These are phyloP conservation scores for Leersia perrieri DNA, from an alignment of 176 grass and related monocot genomes.

Conservation along the genomic window DNA sequence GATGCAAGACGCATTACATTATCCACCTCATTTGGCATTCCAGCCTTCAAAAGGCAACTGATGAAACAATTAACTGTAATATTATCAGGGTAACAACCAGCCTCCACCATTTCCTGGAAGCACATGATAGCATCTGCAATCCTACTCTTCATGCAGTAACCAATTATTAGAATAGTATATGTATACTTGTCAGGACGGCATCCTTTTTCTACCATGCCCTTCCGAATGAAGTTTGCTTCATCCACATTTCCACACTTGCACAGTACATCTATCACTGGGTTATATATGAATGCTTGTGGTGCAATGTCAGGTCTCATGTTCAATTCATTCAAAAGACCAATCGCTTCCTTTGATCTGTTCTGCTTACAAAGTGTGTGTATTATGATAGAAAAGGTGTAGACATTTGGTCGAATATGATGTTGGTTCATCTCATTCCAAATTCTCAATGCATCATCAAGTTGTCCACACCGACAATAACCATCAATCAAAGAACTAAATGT, in stretches of 20 bases:
- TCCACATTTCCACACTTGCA: conserved; percentile 78
- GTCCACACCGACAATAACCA: conserved; percentile 74
- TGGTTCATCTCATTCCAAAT: conserved; percentile 73
- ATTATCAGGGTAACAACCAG: conserved; percentile 70
- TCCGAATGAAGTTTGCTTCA: conserved; percentile 61
- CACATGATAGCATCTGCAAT: conserved; percentile 64
- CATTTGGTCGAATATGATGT: conserved; percentile 60
- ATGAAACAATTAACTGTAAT: conserved; percentile 70
- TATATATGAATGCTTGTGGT: conserved; percentile 81
- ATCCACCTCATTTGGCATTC: conserved; percentile 77
- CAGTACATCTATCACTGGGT: conserved; percentile 73
- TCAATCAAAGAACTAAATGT: conserved; percentile 96
- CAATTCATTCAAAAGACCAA: conserved; percentile 56
- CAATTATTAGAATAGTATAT: conserved; percentile 90
- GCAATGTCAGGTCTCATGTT: conserved; percentile 55
- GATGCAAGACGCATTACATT: conserved; percentile 56
- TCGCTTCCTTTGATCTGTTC: conserved; percentile 67
- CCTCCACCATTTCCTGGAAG: conserved; percentile 73
- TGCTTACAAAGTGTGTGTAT: conserved; percentile 77
- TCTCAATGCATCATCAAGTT: conserved; percentile 64
- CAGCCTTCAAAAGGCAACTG: conserved; percentile 84
- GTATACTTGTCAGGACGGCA: conserved; percentile 87
- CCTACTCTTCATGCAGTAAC: conserved; percentile 93
- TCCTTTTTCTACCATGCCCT: conserved; percentile 63
- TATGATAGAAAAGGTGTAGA: conserved; percentile 72